These are phyloP conservation scores for Colletotrichum euphorbiae DNA, from an alignment of 2,329 filamentous ascomycete genomes.

Conservation along the genomic window DNA sequence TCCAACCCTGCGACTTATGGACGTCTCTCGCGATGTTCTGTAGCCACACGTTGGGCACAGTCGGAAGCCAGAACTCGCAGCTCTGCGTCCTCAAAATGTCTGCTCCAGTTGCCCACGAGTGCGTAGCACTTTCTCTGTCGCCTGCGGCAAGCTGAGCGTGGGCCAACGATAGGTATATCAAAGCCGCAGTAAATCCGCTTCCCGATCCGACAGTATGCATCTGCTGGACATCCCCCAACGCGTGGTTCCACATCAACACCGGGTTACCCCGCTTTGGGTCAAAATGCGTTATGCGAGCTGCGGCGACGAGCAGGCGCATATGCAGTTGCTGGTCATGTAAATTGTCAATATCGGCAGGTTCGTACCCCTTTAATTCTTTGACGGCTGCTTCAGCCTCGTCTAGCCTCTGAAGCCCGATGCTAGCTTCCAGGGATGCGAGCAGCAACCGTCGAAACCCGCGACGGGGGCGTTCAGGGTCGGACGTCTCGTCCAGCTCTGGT, in stretches of 20 bases:
- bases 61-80: conserved; percentile 49
- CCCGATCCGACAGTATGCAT: conserved; percentile 43
- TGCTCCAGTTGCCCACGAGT: conserved; percentile 43
- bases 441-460: conserved; percentile 44
- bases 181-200: conserved; percentile 44
- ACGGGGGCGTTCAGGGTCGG: conserved; percentile 37
- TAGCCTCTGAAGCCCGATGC: conserved; percentile 42
- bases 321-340: conserved; percentile 48
- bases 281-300: conserved; percentile 40
- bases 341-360: conserved; percentile 45
- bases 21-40: conserved; percentile 44
- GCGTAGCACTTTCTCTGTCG: conserved; percentile 27
- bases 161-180: conserved; percentile 46
- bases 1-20: conserved; percentile 46
- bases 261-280: conserved; percentile 22
- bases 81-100: conserved; percentile 40
- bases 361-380: conserved; percentile 26
- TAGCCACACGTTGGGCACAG: conserved; percentile 47
- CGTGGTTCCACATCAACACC: conserved; percentile 41
- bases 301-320: conserved; percentile 46
- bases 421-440: conserved; percentile 44
- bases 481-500: conserved; percentile 41
- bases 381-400: conserved; percentile 39
- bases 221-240: conserved; percentile 40
- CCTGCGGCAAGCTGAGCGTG: conserved; percentile 45